phyloP scores from a whole-genome alignment of 2,329 filamentous ascomycete species.

The Trichothecium sympodiale region DNA sequence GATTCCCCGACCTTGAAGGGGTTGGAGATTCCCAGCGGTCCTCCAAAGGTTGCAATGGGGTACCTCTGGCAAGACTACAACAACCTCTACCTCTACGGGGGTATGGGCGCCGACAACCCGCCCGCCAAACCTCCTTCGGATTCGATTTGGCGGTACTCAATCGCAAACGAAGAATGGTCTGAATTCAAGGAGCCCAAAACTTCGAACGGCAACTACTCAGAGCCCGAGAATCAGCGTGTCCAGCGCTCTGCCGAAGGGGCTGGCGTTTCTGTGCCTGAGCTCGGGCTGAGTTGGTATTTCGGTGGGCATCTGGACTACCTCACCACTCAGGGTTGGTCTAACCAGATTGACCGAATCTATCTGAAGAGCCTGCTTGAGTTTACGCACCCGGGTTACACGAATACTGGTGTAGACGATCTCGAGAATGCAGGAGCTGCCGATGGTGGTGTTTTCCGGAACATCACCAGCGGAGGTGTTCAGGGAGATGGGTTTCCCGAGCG shows the following conservation, averaged over 20 bases:
- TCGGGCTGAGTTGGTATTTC: conserved; percentile 69
- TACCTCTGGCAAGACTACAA: conserved; percentile 65
- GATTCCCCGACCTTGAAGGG: conserved; percentile 51
- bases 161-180: conserved; percentile 47
- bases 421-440: conserved; percentile 44
- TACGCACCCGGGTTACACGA: conserved; percentile 59
- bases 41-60: conserved; percentile 61
- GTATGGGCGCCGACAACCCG: conserved; percentile 58
- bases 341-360: conserved; percentile 51
- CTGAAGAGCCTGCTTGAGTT: conserved; percentile 66
- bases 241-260: conserved; percentile 66
- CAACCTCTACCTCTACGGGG: conserved; percentile 63
- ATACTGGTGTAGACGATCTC: conserved; percentile 49
- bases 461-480: conserved; percentile 61
- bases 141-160: conserved; percentile 61
- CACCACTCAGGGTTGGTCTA: conserved; percentile 56
- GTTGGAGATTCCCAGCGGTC: conserved; percentile 53
- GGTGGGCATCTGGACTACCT: conserved; percentile 59
- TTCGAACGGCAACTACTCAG: conserved; percentile 51
- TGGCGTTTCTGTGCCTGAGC: conserved; percentile 55
- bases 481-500: conserved; percentile 57
- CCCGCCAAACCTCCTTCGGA: conserved; percentile 43
- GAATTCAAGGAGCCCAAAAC: conserved; percentile 52
- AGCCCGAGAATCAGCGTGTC: conserved; percentile 40
- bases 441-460: conserved; percentile 59